Conservation (phyloP, 2,329 filamentous ascomycete genomes). For the Venturia asperata region DNA sequence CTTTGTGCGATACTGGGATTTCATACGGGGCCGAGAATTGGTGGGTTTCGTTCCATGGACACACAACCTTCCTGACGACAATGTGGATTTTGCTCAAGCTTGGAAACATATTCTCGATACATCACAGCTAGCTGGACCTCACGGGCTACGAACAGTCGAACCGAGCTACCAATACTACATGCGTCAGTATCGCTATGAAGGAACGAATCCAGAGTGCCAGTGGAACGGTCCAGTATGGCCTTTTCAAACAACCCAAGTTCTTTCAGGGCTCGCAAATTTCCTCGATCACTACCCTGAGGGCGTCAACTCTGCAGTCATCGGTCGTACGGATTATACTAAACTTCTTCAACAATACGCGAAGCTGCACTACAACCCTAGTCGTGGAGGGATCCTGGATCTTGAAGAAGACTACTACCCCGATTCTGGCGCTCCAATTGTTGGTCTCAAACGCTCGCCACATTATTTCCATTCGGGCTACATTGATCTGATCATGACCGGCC, state of each 20-base stretch:
- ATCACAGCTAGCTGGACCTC: conserved; percentile 32
- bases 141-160: conserved; percentile 38
- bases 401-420: conserved; percentile 41
- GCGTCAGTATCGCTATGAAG: conserved; percentile 38
- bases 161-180: conserved; percentile 42
- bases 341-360: conserved; percentile 36
- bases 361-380: conserved; percentile 34
- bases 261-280: conserved; percentile 38
- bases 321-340: conserved; percentile 28
- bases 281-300: conserved; percentile 35
- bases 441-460: conserved; percentile 37
- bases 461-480: conserved; percentile 43
- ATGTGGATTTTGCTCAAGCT: conserved; percentile 31
- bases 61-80: conserved; percentile 38
- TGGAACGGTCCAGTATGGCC: conserved; percentile 43
- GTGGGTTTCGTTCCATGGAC: conserved; percentile 41
- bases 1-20: conserved; percentile 35
- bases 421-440: conserved; percentile 37
- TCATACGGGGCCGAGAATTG: conserved; percentile 39
- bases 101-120: conserved; percentile 25
- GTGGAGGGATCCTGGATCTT: conserved; percentile 30
- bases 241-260: conserved; percentile 38
- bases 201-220: conserved; percentile 35
- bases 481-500: conserved; percentile 36
- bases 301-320: background rate